Base-by-base conservation (phyloP, 1,139 yeast species). In the Hemisphaericaspora lyxosophila region DNA sequence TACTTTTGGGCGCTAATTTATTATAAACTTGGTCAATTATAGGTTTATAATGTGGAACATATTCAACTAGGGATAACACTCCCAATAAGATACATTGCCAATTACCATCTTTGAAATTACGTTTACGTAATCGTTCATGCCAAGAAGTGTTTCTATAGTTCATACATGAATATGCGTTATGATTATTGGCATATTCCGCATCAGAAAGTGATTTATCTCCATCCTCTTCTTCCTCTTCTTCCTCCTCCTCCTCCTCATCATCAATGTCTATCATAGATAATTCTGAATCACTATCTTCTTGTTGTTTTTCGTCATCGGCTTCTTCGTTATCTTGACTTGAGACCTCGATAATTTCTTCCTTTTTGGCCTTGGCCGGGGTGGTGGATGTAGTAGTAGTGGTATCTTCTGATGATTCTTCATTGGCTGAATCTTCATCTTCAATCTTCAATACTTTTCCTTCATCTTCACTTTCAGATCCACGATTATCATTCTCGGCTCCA, bases 61-160 rank as follows among this genome's bases (percentile, higher is more conserved):
- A 71, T 33, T 80, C 80, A 8, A 84, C 77, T 36, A 77, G 60
- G 1, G 82, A 73, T 22, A 89, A 68, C 4, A 89, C 69, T 14
- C 96, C 96, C 32, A 89, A 59, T 25, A 89, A 60, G 33, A 85
- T 77, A 31, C 83, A 73, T 51, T 87, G 84, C 96, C 97, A 90
- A 40, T 80, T 80, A 4, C 96, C 96, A 51, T 87, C 90, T 51
- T 75, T 80, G 57, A 85, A 92, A 50, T 78, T 78, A 41, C 96
- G 78, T 45, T 78, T 81, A 11, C 82, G 74, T 20, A 89, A 69
- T 33, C 95, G 68, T 20, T 85, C 94, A 45, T 81, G 78, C 96
- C 97, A 90, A 14, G 82, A 64, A 0, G 67, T 67, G 32, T 80
- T 80, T 41, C 85, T 71, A 58, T 80, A 80, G 41, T 78, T 78